phyloP scores from a whole-genome alignment of 345 rosid genomes.

The Populus pruinosa region DNA sequence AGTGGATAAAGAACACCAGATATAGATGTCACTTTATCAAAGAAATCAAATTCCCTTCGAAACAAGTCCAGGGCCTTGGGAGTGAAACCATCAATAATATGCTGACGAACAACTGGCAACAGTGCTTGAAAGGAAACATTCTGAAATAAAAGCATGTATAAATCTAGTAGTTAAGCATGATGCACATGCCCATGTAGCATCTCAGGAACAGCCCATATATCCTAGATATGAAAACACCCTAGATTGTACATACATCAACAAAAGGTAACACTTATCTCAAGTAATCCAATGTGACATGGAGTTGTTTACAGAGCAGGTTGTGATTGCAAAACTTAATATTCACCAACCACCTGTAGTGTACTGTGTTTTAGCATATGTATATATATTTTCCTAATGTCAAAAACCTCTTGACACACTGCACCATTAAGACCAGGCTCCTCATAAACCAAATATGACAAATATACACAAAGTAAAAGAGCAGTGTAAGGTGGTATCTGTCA shows the following conservation, averaged over 20 bases:
- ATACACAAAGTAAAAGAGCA: neutral
- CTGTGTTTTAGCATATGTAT: neutral
- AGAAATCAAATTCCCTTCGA: slow-evolving; percentile 86
- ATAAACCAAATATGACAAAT: neutral
- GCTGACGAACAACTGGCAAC: slow-evolving; percentile 77
- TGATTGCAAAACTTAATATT: neutral
- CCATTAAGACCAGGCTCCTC: neutral
- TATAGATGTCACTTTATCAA: slow-evolving; percentile 90
- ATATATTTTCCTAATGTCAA: neutral
- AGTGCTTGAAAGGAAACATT: slow-evolving; percentile 68
- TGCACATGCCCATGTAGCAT: neutral
- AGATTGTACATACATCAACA: neutral
- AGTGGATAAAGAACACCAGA: slow-evolving; percentile 76
- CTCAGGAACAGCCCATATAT: neutral
- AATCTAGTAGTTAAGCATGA: slow-evolving; percentile 8
- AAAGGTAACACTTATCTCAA: neutral
- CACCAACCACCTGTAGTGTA: neutral
- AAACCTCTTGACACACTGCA: neutral
- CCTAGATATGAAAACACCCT: neutral
- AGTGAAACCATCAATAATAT: slow-evolving; percentile 75
- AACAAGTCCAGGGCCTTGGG: slow-evolving; percentile 77
- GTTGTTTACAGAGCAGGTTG: neutral
- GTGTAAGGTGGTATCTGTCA: neutral
- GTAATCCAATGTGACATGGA: neutral
- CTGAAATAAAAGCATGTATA: slow-evolving; percentile 44